Percentiles rank a stretch among this genome's conserved stretches.
Evolutionary conservation across 345 rosid genomes (phyloP).

Genomic region (Eutrema heterophyllum): DNA sequence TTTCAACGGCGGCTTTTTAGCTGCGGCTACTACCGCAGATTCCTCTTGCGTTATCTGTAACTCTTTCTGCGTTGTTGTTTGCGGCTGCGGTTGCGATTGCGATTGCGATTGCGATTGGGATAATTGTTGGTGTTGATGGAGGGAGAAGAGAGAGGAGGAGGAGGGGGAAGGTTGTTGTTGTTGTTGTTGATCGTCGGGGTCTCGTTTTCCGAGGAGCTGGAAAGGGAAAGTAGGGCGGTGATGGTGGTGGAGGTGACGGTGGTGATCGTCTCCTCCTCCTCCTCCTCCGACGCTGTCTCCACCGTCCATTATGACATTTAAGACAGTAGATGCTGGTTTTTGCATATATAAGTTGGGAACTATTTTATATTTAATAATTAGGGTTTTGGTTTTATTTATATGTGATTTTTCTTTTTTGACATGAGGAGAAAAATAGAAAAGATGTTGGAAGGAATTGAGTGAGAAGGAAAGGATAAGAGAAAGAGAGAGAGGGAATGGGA

Average conservation of each 20-base stretch:
- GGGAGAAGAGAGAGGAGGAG: conserved; percentile 44
- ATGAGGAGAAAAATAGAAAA: conserved; percentile 1
- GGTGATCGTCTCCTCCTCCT: conserved; percentile 51
- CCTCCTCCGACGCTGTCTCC: conserved; percentile 47
- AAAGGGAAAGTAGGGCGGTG: conserved; percentile 69
- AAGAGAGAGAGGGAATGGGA: conserved; percentile 23
- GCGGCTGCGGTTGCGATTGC: conserved; percentile 19
- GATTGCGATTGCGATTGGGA: conserved; percentile 27
- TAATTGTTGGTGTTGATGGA: conserved; percentile 36
- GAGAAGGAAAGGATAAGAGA: conserved; percentile 17
- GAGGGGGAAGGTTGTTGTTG: conserved; percentile 48
- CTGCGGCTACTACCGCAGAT: conserved; percentile 22
- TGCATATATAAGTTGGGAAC: conserved; percentile 27
- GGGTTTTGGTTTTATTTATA: conserved; percentile 35
- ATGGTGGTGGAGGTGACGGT: conserved; percentile 50
- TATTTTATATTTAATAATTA: conserved; percentile 29
- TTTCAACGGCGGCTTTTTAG: conserved; percentile 74
- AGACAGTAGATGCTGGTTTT: conserved; percentile 11
- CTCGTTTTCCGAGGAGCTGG: conserved; percentile 79
- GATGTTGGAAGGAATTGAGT: conserved; percentile 18
- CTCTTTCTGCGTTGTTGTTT: conserved; percentile 14
- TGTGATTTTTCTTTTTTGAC: background rate
- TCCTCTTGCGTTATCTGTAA: conserved; percentile 23
- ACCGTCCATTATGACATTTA: conserved; percentile 33
- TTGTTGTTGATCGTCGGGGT: conserved; percentile 47